Conservation (phyloP, 164 flowering plant genomes). For the Aristolochia contorta region DNA sequence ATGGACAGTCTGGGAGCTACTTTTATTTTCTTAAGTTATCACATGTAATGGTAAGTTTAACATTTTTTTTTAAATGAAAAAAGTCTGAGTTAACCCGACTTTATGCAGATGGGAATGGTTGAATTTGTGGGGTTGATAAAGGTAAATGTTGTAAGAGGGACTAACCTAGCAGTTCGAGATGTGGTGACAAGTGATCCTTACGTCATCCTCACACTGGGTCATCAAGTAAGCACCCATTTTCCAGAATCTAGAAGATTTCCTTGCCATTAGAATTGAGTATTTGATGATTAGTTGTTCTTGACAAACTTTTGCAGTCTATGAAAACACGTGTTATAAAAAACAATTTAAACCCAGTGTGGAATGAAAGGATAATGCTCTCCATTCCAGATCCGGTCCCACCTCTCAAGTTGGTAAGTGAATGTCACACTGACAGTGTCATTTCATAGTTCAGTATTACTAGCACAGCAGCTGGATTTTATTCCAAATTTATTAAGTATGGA, state of each 20-base stretch:
- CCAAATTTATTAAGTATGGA: too few relatives aligned
- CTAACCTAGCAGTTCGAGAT: constrained; percentile 77
- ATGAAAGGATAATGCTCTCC: constrained; percentile 79
- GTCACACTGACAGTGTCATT: too few relatives aligned
- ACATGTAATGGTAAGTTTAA: not conserved
- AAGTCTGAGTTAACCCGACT: not conserved
- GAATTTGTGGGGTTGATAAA: constrained; percentile 88
- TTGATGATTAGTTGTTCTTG: constrained; percentile 1
- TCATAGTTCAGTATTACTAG: too few relatives aligned
- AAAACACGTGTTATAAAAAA: constrained; percentile 85
- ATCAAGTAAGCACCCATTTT: constrained; percentile 49
- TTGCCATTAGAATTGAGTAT: not conserved
- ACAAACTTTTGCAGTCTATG: constrained; percentile 52
- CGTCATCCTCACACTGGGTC: constrained; percentile 75
- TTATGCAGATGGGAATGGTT: constrained; percentile 76
- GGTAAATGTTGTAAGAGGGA: constrained; percentile 82
- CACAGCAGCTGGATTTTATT: too few relatives aligned
- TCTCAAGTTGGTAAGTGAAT: constrained; percentile 65
- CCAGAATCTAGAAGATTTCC: not conserved
- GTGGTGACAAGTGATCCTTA: constrained; percentile 90
- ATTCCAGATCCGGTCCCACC: constrained; percentile 89
- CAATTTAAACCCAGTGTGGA: constrained; percentile 94
- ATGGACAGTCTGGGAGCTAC: not conserved
- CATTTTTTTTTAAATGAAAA: not conserved
- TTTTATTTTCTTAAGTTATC: too few relatives aligned